Evolutionary conservation across 2,329 filamentous ascomycete species (phyloP).

Genomic region (Sarocladiaceae sp.): DNA sequence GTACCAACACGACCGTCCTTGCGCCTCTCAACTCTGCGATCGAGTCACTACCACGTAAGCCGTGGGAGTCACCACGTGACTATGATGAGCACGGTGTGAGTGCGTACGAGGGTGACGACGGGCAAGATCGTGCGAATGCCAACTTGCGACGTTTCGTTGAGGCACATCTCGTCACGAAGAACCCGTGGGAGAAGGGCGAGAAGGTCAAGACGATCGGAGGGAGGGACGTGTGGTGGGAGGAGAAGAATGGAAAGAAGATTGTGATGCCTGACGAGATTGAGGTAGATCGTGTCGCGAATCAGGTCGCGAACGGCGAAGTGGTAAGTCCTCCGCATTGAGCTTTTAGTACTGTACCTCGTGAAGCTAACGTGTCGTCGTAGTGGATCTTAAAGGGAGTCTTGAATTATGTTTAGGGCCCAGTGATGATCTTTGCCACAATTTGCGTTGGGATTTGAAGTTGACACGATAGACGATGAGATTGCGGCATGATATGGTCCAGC

Average conservation of each 20-base stretch:
- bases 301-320: slow-evolving; percentile 84
- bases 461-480: not conserved
- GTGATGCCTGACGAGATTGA: slow-evolving; percentile 77
- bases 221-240: slow-evolving; percentile 70
- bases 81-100: slow-evolving; percentile 62
- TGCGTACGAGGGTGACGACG: slow-evolving; percentile 72
- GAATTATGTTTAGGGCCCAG: slow-evolving; percentile 31
- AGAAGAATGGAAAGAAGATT: slow-evolving; percentile 63
- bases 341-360: slow-evolving; percentile 9
- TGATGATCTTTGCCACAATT: not conserved
- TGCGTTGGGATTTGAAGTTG: not conserved
- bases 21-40: slow-evolving; percentile 84
- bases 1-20: slow-evolving; percentile 75
- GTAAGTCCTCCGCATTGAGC: slow-evolving; percentile 30
- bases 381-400: slow-evolving; percentile 63
- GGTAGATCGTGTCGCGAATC: slow-evolving; percentile 68
- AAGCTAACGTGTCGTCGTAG: slow-evolving; percentile 19
- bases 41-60: slow-evolving; percentile 73
- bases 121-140: slow-evolving; percentile 68
- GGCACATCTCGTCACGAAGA: slow-evolving; percentile 71
- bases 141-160: slow-evolving; percentile 82
- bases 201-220: slow-evolving; percentile 62
- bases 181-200: slow-evolving; percentile 71
- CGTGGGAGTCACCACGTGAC: slow-evolving; percentile 76
- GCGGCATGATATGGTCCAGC: not conserved